Evolutionary conservation across 2,329 filamentous ascomycete species (phyloP), one percentile per base, ranked within the genome.

Genomic region (Arthrinium phaeospermum): DNA sequence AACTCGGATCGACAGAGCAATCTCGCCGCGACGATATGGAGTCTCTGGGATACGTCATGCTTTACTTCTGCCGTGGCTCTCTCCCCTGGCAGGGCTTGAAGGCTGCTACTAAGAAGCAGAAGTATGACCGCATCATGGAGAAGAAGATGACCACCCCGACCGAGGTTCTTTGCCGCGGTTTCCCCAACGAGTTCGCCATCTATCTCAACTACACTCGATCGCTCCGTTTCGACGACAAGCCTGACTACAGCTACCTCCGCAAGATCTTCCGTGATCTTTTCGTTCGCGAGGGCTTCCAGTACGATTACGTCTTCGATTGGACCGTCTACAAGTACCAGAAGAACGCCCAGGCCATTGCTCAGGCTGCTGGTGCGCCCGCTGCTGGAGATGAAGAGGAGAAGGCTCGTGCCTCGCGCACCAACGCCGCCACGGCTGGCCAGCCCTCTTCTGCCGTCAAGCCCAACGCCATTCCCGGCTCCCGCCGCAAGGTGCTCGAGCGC

Each of bases 141-240:
- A 99, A 99, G 92, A 99, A 99, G 94, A 98, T 98, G 96, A 99
- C 96, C 19, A 99, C 96, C 3, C 95, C 96, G 12, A 98, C 96
- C 78, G 96, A 99, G 86, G 95, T 98, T 68, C 94, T 99, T 69
- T 99, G 96, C 92, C 95, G 96, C 83, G 96, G 96, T 77, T 98
- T 99, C 89, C 96, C 96, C 79, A 98, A 98, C 85, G 96, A 99
- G 87, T 99, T 99, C 80, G 95, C 96, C 87, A 98, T 98, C 85
- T 99, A 99, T 85, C 90, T 99, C 75, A 98, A 98, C 92, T 98
- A 99, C 89, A 98, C 96, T 71, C 94, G 96, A 75, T 98, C 95
- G 72, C 94, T 99, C 77, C 95, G 96, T 79, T 99, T 99, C 86
- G 96, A 99, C 83, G 96, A 99, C 88, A 98, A 98, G 92, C 96